Base-by-base conservation (phyloP, 768 basidiomycete species). In the Pholiota microspora region DNA sequence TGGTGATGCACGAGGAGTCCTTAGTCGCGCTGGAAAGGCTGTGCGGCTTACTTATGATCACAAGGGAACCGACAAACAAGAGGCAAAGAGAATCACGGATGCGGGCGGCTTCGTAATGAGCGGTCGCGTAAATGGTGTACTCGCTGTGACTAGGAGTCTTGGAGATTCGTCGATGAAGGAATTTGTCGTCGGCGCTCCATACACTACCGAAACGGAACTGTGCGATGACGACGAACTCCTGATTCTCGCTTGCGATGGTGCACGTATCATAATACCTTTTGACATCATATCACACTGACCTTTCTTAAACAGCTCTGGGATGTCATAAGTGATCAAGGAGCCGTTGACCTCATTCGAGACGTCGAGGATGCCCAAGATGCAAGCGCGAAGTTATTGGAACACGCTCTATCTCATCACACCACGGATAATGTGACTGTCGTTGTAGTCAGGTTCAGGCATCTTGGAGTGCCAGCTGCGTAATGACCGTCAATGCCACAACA, bases 111-210 rank as follows among this genome's bases (percentile, higher is more conserved):
- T 98, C 67, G 95, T 99, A 18, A 87, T 99, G 90, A 96, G 96
- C 65, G 97, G 96, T 59, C 84, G 97, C 10, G 97, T 99, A 29
- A 99, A 99, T 61, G 97, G 96, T 59, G 95, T 98, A 36, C 76
- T 99, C 51, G 94, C 94, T 5, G 97, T 99, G 25, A 99, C 97
- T 15, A 81, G 97, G 54, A 94, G 94, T 64, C 75, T 99, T 53
- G 97, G 97, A 29, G 97, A 99, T 66, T 90, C 94, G 1, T 90
- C 93, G 6, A 98, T 99, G 97, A 99, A 99, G 72, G 97, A 99
- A 64, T 99, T 95, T 68, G 97, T 99, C 9, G 97, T 98, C 45
- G 97, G 97, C 1, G 83, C 92, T 25, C 97, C 97, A 5, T 99
- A 96, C 71, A 99, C 97, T 16, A 98, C 97, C n/a, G 95, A 98